Evolutionary conservation across 768 basidiomycete genomes (phyloP), one percentile per base, ranked within the genome.

Genomic region (Inosperma sp.): DNA sequence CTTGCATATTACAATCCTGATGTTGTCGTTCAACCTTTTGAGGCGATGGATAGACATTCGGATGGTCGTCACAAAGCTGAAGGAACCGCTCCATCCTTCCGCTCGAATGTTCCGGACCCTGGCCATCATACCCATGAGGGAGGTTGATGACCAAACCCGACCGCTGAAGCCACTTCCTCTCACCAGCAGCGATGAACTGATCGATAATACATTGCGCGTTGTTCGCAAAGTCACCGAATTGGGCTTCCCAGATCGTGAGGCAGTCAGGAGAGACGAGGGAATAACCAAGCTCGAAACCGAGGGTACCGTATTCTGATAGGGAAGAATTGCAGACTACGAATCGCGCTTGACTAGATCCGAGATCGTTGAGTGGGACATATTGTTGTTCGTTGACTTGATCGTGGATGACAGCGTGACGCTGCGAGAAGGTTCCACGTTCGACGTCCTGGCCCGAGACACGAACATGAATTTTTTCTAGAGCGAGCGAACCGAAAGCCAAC

Each of bases 1-100:
- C 87, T 72, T 98, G 96, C 91, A 98, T 92, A 66, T 98, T 99
- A 71, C 94, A 96, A 67, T 99, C 96, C 73, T 99, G 96, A 64
- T 97, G 93, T 62, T 96, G 93, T 40, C 96, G 74, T 63, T 93
- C 91, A 53, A 94, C 70, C 75, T 95, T 96, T 69, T 94, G 83
- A 1, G 79, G 79, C 0, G 83, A 83, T 1, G 95, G 95, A 83
- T 83, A 97, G 53, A 86, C 67, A 65, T 93, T 77, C 5, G 95
- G 95, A 65, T 99, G 93, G 61, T 99, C 95, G 67, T 96, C 95
- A 64, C 93, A 96, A 36, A 99, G 82, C 72, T 98, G 96, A 58
- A 99, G 72, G 83, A 97, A 99, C 25, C 96, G 81, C 70, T 99
- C 95, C 37, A 98, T 78, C 48, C 96, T 79, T 44, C 88, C 95